Base-by-base conservation (phyloP, 768 basidiomycete species). In the Rhizopogon vinicolor region DNA sequence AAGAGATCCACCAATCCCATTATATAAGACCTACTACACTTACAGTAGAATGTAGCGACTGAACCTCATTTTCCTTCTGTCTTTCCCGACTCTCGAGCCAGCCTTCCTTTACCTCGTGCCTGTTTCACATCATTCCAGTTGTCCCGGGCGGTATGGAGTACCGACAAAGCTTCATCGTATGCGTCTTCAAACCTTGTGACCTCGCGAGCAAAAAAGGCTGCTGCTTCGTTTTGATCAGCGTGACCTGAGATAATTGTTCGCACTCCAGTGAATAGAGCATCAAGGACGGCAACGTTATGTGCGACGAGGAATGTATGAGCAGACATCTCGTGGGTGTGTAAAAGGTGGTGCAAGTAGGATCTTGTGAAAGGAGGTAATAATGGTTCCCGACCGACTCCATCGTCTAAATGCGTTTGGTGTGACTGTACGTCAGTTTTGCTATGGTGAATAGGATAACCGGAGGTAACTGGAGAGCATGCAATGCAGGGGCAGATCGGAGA, bases 301-400 rank as follows among this genome's bases (percentile, higher is more conserved):
- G 84, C 75, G 10, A 76, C 78, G 16, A 94, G 79, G 22, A 93
- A 68, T 4, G 89, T 65, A 60, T 94, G 90, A 1, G 90, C 86
- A 0, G 86, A 83, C 92, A 95, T 93, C 68, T 95, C 93, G 68
- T 94, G 93, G 6, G 92, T 92, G 51, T 87, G 85, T 37, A 93
- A 72, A 13, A 95, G 80, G 62, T 95, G 92, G 65, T 95, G 91
- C 31, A 92, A 50, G 60, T 94, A 95, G 2, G 88, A 87, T 13
- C 79, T 76, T 5, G 76, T 58, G 59, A 72, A 74, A 1, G 75
- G 68, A 1, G 73, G 71, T 25, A 63, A 65, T 49, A 68, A 66
- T 13, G 22, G 51, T 19, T 19, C 6, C 49, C 5, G 8, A 7
- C 7, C 50, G 7, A 41, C 49, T 45, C 57, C 52, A 9, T 28